Conservation (phyloP, 2,329 filamentous ascomycete species). For the Cytospora paraplurivora region DNA sequence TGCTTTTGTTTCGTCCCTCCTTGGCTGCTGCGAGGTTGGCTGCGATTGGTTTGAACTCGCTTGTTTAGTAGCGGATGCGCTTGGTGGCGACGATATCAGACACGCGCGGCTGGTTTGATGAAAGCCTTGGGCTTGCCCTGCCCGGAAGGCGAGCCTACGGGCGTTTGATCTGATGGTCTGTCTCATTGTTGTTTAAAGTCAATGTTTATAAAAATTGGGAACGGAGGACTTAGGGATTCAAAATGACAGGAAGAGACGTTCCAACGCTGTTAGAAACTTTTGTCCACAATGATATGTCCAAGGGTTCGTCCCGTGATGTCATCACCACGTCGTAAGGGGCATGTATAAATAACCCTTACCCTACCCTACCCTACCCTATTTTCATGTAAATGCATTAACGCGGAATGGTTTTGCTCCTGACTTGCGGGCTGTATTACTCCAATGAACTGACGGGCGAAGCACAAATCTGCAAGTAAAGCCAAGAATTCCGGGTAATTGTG, state of each 20-base stretch:
- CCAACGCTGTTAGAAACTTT: background rate
- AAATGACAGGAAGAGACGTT: background rate
- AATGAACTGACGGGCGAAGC: too few species aligned
- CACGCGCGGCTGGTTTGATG: background rate
- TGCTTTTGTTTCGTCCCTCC: background rate
- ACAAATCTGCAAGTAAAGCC: too few species aligned
- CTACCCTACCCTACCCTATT: background rate
- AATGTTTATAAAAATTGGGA: too few species aligned
- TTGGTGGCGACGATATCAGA: background rate
- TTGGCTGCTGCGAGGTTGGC: background rate
- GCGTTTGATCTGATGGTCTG: background rate
- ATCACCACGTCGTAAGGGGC: background rate
- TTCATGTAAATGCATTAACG: too few species aligned
- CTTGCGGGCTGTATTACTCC: too few species aligned
- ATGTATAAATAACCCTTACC: background rate
- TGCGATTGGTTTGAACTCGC: background rate
- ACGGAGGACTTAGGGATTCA: background rate
- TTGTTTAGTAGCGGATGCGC: background rate
- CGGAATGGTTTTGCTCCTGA: too few species aligned
- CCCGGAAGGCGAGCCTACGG: background rate
- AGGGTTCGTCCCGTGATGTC: background rate
- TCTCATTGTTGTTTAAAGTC: background rate
- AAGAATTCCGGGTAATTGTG: too few species aligned
- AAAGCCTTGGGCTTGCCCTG: background rate
- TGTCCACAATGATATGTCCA: background rate